Base-by-base conservation (phyloP, 106 monocot species). In the Acanthochlamys bracteata region DNA sequence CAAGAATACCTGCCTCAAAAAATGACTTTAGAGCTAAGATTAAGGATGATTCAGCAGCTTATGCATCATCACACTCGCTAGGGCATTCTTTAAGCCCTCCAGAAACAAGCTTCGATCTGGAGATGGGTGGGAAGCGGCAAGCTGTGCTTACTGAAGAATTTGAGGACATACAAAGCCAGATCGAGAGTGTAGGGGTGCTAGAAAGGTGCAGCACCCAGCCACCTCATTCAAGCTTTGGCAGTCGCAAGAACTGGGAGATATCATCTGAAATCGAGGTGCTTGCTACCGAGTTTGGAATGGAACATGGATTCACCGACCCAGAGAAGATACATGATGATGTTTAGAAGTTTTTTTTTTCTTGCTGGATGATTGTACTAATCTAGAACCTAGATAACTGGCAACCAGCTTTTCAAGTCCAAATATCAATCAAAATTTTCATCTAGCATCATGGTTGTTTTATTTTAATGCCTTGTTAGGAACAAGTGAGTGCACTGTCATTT, bases 11-110 rank as follows among this genome's bases (percentile, higher is more conserved):
- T 46, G 72, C 73, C 26, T 90, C 89, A 15, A 86, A 78, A 53
- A 94, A 94, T 76, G 79, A 90, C n/a, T 94, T 94, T 64, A 74
- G 82, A 40, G 79, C 76, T 12, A 80, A 57, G 46, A 74, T 74
- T 47, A 75, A 80, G 22, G 75, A 80, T 24, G 72, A 83, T 4
- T 71, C 66, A 0, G 53, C 60, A 7, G n/a, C 58, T 41, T 75
- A 74, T 57, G 21, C 76, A 33, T 60, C 77, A 41, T 83, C 80
- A 15, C 66, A 40, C 14, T 75, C 83, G 24, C 7, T 63, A 14
- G 73, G 71, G 13, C 58, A 25, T 21, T 41, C 22, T 0, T 20
- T 69, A 26, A 74, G 69, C 60, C 70, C 72, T 12, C 64, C 70
- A 0, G 79, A 86, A 45, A 67, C 45, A 53, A 76, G 73, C 55